Base-by-base conservation (phyloP, 768 basidiomycete genomes). In the Termitomyces sp. region DNA sequence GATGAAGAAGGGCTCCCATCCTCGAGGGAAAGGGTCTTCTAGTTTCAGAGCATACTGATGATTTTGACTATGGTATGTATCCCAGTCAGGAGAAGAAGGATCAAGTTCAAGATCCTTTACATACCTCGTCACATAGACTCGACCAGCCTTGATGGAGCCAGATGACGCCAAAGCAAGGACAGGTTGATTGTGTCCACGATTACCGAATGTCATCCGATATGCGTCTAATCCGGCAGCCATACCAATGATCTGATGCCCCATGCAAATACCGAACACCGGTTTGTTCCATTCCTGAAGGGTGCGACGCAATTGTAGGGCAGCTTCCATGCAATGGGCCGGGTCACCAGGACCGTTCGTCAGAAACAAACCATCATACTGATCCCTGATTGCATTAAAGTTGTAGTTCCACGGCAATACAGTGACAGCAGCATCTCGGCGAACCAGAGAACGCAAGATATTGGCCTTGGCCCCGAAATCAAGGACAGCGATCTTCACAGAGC, bases 1-100 rank as follows among this genome's bases (percentile, higher is more conserved):
- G 77, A 98, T 96, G 79, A 99, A 99, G 82, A 96, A 98, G 0
- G 96, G 96, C 64, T 96, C 94, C 94, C 94, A 99, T 17, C 94
- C 97, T 56, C 80, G 76, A 27, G 97, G 97, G 90, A 98, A 97
- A 3, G 94, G 90, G 67, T 98, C 96, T 59, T 88, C 86, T 52
- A 98, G 75, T 68, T 85, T 88, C 56, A 98, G 78, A n/a, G 97
- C 97, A 71, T 98, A 99, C 64, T 98, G 97, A 69, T 97, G 94
- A 73, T 99, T 98, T 87, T 94, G 91, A 63, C 91, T 91, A 52
- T 8, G n/a, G n/a, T n/a, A n/a, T 19, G 47, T 32, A 56, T 6
- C 44, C 30, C 46, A 41, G 53, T 60, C 17, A 63, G 56, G 40
- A 54, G 51, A 12, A 41, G 30, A 34, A 14, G 41, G 25, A 28